phyloP scores from a whole-genome alignment of 2,329 filamentous ascomycete species.

The Akanthomyces muscarius region DNA sequence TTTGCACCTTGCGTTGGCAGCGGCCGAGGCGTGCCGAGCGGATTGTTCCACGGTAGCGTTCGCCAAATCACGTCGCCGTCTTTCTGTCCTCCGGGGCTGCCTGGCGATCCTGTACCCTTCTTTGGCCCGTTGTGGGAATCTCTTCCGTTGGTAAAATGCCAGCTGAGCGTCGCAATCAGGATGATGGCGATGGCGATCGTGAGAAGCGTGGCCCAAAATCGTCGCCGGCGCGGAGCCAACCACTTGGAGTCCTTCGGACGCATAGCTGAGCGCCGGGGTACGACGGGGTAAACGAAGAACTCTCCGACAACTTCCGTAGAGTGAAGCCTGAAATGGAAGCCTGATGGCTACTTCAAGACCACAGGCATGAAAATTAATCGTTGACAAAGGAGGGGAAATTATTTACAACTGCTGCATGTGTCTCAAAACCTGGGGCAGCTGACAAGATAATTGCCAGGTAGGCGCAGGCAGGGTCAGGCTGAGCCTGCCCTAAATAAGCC shows the following conservation, averaged over 20 bases:
- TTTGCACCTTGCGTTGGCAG: constrained; percentile 1
- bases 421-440: background rate
- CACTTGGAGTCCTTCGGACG: background rate
- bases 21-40: constrained; percentile 2
- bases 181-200: background rate
- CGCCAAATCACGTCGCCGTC: constrained; percentile 10
- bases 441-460: background rate
- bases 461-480: background rate
- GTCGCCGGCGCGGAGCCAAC: background rate
- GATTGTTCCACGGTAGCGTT: constrained; percentile 13
- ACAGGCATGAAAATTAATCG: background rate
- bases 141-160: background rate
- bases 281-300: background rate
- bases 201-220: background rate
- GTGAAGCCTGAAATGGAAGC: background rate
- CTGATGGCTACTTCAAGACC: background rate
- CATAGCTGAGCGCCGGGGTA: background rate
- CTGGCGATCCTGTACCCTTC: background rate
- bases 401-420: background rate
- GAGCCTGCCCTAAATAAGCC: background rate
- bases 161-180: constrained; percentile 4
- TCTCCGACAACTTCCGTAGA: background rate
- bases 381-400: background rate
- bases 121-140: background rate
- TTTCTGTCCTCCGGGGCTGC: background rate